Conservation (phyloP, 768 basidiomycete species). For the Coprinellus aureogranulatus region DNA sequence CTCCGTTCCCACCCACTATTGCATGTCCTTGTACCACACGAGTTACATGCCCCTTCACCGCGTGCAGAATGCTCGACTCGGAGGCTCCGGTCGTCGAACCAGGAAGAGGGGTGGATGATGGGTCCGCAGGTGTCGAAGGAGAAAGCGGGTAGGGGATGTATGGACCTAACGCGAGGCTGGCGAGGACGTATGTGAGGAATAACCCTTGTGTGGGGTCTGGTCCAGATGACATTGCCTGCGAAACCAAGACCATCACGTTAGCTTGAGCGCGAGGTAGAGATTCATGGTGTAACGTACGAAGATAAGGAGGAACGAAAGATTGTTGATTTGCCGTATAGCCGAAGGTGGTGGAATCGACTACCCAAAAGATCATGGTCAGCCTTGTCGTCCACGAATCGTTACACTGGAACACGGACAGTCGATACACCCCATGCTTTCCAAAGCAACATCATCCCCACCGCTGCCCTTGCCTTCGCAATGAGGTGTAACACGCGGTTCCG, state of each 20-base stretch:
- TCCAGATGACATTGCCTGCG: slow-evolving; percentile 14
- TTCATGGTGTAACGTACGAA: not conserved
- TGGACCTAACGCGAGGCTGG: slow-evolving; percentile 11
- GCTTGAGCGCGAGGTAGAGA: not conserved
- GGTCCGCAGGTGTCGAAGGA: not conserved
- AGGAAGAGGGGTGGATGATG: not conserved
- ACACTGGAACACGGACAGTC: not conserved
- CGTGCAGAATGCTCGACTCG: not conserved
- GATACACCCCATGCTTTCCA: slow-evolving; percentile 23
- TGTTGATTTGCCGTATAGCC: slow-evolving; percentile 4
- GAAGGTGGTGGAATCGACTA: not conserved
- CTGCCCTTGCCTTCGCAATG: slow-evolving; percentile 48
- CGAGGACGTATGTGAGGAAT: slow-evolving; percentile 8
- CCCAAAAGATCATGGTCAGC: not conserved
- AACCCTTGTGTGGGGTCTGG: slow-evolving; percentile 18
- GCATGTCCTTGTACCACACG: no score
- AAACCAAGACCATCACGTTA: not conserved
- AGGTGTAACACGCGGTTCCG: not conserved
- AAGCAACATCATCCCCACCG: slow-evolving; percentile 76
- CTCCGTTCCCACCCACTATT: slow-evolving; percentile 3
- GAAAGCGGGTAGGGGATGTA: not conserved
- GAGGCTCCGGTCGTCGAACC: not conserved
- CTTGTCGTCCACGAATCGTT: not conserved
- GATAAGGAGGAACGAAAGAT: slow-evolving; percentile 9
- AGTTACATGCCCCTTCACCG: no score